phyloP scores from a whole-genome alignment of 139 green algal species.

The Coccomyxa sp. region DNA sequence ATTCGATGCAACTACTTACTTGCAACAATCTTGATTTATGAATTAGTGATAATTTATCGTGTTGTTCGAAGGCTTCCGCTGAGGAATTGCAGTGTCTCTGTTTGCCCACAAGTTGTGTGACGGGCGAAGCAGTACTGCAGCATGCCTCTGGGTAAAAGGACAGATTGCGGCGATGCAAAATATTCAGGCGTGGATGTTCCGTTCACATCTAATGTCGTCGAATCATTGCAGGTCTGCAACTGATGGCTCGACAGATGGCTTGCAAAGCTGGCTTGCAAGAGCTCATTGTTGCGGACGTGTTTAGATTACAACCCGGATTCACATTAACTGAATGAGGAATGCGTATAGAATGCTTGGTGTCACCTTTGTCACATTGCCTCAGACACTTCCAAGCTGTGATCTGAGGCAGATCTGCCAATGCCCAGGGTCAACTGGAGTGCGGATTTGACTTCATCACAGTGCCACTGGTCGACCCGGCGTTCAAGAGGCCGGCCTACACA shows the following conservation, averaged over 20 bases:
- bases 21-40: too few species aligned
- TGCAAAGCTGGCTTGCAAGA: too few species aligned
- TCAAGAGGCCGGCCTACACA: constrained; percentile 26
- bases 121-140: too few species aligned
- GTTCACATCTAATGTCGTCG: constrained; percentile 52
- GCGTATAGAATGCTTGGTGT: background rate
- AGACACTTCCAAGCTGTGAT: background rate
- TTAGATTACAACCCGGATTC: background rate
- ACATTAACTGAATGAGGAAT: background rate
- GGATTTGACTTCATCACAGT: constrained; percentile 92
- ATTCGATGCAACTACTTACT: too few species aligned
- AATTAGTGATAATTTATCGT: too few species aligned
- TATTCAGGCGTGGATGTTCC: constrained; percentile 75
- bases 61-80: too few species aligned
- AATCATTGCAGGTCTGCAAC: constrained; percentile 51
- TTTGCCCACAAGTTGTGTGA: too few species aligned
- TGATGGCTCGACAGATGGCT: too few species aligned
- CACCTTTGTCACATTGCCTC: too few species aligned
- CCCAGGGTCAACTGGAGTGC: constrained; percentile 51
- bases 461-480: constrained; percentile 59
- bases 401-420: background rate
- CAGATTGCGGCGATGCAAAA: constrained; percentile 79
- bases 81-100: too few species aligned
- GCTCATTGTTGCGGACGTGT: background rate
- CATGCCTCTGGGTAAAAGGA: constrained; percentile 88